Evolutionary conservation across 2,329 filamentous ascomycete species (phyloP), one percentile per base, ranked within the genome.

Genomic region (Phyllosticta capitalensis): DNA sequence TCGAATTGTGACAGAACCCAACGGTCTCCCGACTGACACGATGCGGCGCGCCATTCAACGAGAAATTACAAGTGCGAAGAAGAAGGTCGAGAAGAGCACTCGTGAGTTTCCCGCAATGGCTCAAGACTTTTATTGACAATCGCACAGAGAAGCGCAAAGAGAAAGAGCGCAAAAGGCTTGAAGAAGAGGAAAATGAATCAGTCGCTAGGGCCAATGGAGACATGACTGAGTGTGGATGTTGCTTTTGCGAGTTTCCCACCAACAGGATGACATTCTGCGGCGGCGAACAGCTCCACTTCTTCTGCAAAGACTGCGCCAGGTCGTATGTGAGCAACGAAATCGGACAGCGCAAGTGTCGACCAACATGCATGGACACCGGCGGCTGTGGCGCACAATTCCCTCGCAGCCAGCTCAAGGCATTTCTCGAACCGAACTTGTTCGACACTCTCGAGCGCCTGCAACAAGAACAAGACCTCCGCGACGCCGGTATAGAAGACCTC

Each of bases 201-300:
- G 55, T 56, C 55, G 69, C 71, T 17, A 57, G 64, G 17, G 61
- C 57, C 49, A 64, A 64, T 20, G 64, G 84, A 0, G 77, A 81
- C 19, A 75, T 86, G 49, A 71, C 77, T 10, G 88, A 92, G 64
- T 95, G 75, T 65, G 80, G 79, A 51, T 90, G 88, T 67, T 95
- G 90, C 71, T 94, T 82, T 66, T 77, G 78, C 6, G 84, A 90
- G 3, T 78, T 79, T 55, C 79, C 88, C 1, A 71, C 84, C 52
- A 88, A 89, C 64, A 80, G 84, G 54, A 83, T 89, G 76, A 79
- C 89, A 1, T 77, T 82, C 63, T 95, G 90, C 69, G 73, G 83
- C 55, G 83, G 80, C 17, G 76, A 80, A 0, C 65, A 68, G 0
- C n/a, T 21, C n/a, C 88, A 92, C 65, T 82, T 81, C 67, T 92